These are phyloP conservation scores for Coprinopsis strossmayeri DNA, from an alignment of 768 basidiomycete species.

Conservation along the genomic window DNA sequence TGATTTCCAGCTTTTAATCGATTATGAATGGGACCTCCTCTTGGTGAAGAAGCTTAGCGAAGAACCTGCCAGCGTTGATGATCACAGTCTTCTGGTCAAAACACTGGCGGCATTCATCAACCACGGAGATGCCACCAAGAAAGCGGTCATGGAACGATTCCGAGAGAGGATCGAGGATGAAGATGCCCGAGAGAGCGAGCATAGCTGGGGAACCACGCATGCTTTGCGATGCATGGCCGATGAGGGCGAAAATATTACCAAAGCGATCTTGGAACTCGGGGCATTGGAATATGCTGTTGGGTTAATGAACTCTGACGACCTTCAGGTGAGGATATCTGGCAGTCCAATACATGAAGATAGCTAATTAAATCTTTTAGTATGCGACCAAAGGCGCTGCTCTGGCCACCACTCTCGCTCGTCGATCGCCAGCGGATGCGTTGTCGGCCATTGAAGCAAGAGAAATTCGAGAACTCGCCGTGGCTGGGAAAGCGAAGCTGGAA, in stretches of 20 bases:
- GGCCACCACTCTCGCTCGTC: not conserved
- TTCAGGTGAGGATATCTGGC: slow-evolving; percentile 11
- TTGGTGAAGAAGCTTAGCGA: slow-evolving; percentile 1
- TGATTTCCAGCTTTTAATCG: not conserved
- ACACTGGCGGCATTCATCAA: slow-evolving; percentile 3
- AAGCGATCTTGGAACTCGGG: slow-evolving; percentile 14
- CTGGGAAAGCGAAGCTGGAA: not conserved
- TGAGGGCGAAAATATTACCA: slow-evolving; percentile 8
- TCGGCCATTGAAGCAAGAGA: not conserved
- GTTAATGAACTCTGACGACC: slow-evolving; percentile 12
- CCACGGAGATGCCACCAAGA: slow-evolving; percentile 5
- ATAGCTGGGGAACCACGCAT: slow-evolving; percentile 15
- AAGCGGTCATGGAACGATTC: slow-evolving; percentile 8
- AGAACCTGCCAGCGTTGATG: not conserved
- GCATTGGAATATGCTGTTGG: slow-evolving; percentile 14
- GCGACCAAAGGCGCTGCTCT: not conserved
- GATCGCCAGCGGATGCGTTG: not conserved
- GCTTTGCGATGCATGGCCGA: slow-evolving; percentile 10
- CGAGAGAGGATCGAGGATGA: slow-evolving; percentile 8
- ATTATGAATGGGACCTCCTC: not conserved
- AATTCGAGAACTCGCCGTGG: not conserved
- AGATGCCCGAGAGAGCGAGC: slow-evolving; percentile 13
- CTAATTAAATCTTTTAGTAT: not conserved
- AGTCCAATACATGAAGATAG: not conserved
- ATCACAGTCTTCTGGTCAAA: not conserved